Evolutionary conservation across 2,329 filamentous ascomycete species (phyloP), one percentile per base, ranked within the genome.

Genomic region (Sporothrix euskadiensis): DNA sequence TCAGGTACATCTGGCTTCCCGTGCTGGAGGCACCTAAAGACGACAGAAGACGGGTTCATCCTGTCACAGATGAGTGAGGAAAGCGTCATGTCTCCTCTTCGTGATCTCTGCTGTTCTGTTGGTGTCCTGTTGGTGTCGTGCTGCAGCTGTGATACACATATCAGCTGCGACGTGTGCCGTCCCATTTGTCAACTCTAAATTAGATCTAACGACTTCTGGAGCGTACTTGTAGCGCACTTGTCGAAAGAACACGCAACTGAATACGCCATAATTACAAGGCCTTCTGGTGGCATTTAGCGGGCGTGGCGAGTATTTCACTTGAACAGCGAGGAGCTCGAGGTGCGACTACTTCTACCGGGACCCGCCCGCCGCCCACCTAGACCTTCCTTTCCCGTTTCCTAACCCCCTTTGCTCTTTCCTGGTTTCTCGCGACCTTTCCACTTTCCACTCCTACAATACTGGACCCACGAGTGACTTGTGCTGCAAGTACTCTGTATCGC

Each of bases 381-480:
- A 69, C 30, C 30, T 32, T 16, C n/a, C 22, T 32, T 16, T 49
- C 41, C 22, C 44, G 44, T 52, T 56, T 68, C 65, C 65, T 35
- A 54, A 69, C 9, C 47, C 66, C 44, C 65, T 14, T 49, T 32
- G 26, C 41, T 32, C 65, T 52, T 68, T 52, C 65, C 65, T n/a
- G 65, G 65, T 49, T 68, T 52, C 44, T 52, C 44, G 35, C 52
- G 22, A n/a, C 35, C 32, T 49, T 30, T 5, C 49, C 47, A 26
- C 47, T 32, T 49, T 41, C 5, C 61, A 44, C 30, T 47, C 61
- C 26, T 32, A 26, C 44, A 70, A 39, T 32, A 41, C 54, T 54
- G 52, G 71, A 74, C 73, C 69, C 72, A 69, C 56, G 66, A 73
- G 75, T 74, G 73, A 75, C 75, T 73, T 75, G n/a, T 19, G 35